Percentiles rank a stretch among this genome's conserved stretches.
Evolutionary conservation across 352 stramenopile species (phyloP).

Genomic region (Phytopythium sindhum): DNA sequence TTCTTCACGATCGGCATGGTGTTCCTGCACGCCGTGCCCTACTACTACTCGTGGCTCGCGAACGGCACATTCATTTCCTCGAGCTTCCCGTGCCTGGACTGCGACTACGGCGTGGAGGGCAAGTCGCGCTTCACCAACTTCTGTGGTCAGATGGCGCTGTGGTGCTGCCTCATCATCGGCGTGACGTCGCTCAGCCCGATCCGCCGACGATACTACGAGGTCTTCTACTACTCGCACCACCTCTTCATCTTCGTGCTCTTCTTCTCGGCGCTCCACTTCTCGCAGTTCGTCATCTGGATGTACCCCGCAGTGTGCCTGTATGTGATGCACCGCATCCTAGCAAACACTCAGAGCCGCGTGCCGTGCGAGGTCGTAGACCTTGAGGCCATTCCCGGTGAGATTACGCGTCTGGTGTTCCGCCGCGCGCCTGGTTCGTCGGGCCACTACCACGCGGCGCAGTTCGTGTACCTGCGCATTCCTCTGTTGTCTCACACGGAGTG

Average conservation of each 20-base stretch:
- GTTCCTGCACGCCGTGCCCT: constrained; percentile 58
- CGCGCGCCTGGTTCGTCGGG: constrained; percentile 66
- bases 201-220: constrained; percentile 72
- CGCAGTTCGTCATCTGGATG: constrained; percentile 83
- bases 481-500: constrained; percentile 71
- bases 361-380: constrained; percentile 78
- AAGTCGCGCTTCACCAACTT: constrained; percentile 75
- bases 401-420: constrained; percentile 79
- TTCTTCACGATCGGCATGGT: constrained; percentile 67
- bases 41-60: constrained; percentile 70
- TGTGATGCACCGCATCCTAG: constrained; percentile 78
- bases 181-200: constrained; percentile 70
- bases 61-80: constrained; percentile 50
- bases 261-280: constrained; percentile 65
- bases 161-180: constrained; percentile 72
- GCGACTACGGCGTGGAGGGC: constrained; percentile 61
- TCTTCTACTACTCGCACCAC: constrained; percentile 89
- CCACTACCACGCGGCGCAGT: constrained; percentile 81
- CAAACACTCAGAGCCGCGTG: constrained; percentile 62
- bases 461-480: constrained; percentile 74
- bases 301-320: constrained; percentile 76
- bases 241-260: constrained; percentile 83
- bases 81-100: constrained; percentile 63
- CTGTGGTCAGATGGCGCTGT: constrained; percentile 60
- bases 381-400: constrained; percentile 79